Evolutionary conservation across 2,329 filamentous ascomycete genomes (phyloP), one percentile per base, ranked within the genome.

Genomic region (Cladosporium oxysporum): DNA sequence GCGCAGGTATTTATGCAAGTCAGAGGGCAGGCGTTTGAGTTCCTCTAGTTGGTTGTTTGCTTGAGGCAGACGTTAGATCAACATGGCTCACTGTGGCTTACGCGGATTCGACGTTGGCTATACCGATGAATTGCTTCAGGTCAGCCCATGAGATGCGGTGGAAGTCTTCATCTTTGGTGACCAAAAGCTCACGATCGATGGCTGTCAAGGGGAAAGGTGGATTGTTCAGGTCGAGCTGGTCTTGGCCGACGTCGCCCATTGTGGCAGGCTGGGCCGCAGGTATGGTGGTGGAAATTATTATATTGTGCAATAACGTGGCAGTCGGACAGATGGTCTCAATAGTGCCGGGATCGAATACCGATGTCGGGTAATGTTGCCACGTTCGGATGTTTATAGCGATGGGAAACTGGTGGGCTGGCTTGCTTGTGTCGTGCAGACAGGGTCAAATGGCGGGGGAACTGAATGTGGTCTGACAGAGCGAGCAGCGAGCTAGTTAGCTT

Each of bases 11-110:
- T 83, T 82, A 73, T 81, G 80, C 18, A 88, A 78, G 69, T 87
- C 83, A 68, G 84, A 86, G 26, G 87, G 87, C 74, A 82, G 83
- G 69, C 87, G 84, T 72, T 85, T 87, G 12, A 89, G 78, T 37
- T 82, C 76, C 67, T 83, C 82, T 64, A 89, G 84, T 66, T 82
- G 79, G 71, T 86, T 84, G 44, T 79, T 78, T 21, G 78, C 75
- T 75, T 65, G 49, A 59, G 49, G 35, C 41, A 50, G 12, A 44
- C n/a, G 21, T 58, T 21, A 47, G 52, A 29, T 28, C 2, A n/a
- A 57, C 52, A 68, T 68, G 64, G 66, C 50, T 33, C 59, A 53
- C 49, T 31, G 28, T 31, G 31, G 31, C 16, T 21, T 26, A 58
- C 53, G 10, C 21, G 18, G 28, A 11, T 29, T 23, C 10, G 49